Conservation (phyloP, 2,329 filamentous ascomycete species). For the Claviceps sp. region DNA sequence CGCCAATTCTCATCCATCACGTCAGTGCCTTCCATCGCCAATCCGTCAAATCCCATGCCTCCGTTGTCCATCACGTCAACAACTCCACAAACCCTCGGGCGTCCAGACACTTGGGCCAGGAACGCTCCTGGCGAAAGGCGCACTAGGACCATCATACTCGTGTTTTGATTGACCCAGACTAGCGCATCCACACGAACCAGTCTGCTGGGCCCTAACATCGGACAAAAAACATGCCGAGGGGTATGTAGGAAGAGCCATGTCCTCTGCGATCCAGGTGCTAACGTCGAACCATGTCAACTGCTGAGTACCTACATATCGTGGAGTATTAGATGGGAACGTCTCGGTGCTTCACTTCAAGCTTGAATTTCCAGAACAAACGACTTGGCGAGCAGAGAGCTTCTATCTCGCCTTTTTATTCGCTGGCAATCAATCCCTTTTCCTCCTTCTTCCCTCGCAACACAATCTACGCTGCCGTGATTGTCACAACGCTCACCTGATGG, state of each 20-base stretch:
- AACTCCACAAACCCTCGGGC: constrained; percentile 1
- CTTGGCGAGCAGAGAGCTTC: neutral
- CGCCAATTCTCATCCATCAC: too few relatives aligned
- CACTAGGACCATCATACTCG: constrained; percentile 2
- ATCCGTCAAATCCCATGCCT: neutral
- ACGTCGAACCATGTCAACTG: neutral
- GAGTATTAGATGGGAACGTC: neutral
- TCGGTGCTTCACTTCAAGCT: too few relatives aligned
- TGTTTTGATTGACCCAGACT: constrained; percentile 5
- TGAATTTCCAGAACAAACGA: neutral
- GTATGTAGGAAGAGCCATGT: neutral
- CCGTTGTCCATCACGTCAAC: neutral
- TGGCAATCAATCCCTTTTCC: neutral
- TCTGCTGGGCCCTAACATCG: constrained; percentile 4
- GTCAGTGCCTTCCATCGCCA: neutral
- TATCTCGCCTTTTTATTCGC: neutral
- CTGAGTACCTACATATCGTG: neutral
- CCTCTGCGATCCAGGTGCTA: constrained; percentile 1
- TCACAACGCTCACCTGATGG: neutral
- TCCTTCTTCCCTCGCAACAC: neutral
- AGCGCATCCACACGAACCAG: constrained; percentile 7
- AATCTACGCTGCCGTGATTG: neutral
- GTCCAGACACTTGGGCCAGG: constrained; percentile 1
- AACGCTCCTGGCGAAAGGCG: neutral
- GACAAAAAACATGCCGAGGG: constrained; percentile 4